Percentiles rank a stretch among this genome's conserved stretches.
Evolutionary conservation across 345 rosid genomes (phyloP).

Genomic region (Murraya koenigii): DNA sequence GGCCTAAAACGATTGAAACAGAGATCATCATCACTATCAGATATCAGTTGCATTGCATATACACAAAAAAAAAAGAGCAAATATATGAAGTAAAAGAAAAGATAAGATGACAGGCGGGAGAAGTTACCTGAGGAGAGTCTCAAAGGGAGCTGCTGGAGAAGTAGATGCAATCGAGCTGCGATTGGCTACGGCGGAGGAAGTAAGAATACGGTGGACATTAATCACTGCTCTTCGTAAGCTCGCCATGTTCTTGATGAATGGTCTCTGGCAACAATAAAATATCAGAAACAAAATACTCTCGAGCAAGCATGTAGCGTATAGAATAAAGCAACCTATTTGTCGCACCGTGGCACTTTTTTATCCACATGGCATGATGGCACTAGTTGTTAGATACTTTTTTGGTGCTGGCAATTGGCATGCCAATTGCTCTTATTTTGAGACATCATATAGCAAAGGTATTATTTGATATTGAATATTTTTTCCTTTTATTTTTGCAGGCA

Average conservation of each 20-base stretch:
- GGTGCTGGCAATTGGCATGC: neutral
- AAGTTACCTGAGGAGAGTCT: constrained; percentile 22
- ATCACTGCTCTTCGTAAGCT: constrained; percentile 44
- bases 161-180: constrained; percentile 15
- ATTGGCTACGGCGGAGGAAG: constrained; percentile 24
- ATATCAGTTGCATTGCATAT: neutral
- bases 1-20: constrained; percentile 34
- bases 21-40: neutral
- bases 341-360: neutral
- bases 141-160: constrained; percentile 5
- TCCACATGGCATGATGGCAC: neutral
- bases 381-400: neutral
- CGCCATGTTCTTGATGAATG: constrained; percentile 27
- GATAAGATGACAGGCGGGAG: neutral
- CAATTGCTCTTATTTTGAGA: too few relatives aligned
- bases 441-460: neutral
- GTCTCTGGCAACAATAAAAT: neutral
- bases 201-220: constrained; percentile 41
- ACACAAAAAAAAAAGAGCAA: neutral
- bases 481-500: neutral
- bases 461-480: too few relatives aligned
- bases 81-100: neutral
- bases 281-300: neutral
- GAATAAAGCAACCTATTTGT: neutral
- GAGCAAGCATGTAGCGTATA: neutral